Base-by-base conservation (phyloP, 257 asterid species). In the Echites panduratus region DNA sequence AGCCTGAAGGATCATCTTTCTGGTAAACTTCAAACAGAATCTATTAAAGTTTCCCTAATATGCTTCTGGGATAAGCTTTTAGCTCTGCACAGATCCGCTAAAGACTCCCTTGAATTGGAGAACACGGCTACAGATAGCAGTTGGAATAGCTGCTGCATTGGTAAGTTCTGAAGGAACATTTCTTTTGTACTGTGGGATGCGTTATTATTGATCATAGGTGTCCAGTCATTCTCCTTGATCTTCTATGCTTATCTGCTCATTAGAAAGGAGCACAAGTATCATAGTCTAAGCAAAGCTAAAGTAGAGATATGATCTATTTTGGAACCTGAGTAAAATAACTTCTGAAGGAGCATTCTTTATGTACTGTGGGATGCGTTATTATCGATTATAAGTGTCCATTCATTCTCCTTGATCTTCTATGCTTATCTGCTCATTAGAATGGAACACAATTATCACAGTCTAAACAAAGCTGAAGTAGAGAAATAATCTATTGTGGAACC, bases 31-130 rank as follows among this genome's bases (percentile, higher is more conserved):
- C 43, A 64, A 66, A 53, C 58, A 38, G 62, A 59, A 54, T 32
- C 66, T 54, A 40, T 48, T 38, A 0, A 22, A 9, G 53, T 66
- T 71, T 66, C 27, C 73, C 47, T 10, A 9, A 59, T 57, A 72
- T 35, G 63, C 63, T 9, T 22, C 63, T 27, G 43, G 48, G 24
- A 40, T 81, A 17, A 79, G 45, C 40, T 26, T 45, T 76, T 50
- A 13, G 56, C 66, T 66, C 27, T 77, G 73, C 69, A 75, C 87
- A 93, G 96, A 93, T 85, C 97, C 97, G 66, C 78, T 93, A 41
- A 89, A 80, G 87, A 93, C 98, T 73, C 98, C 98, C 24, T 77
- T 93, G 84, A 89, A 87, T 68, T 91, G 98, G 98, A 89, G 88
- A 84, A 89, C 90, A 40, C 86, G 98, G 78, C 82, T 93, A 57